phyloP scores from a whole-genome alignment of 192 early-diverging fungal species.

The Glomus cerebriforme region DNA sequence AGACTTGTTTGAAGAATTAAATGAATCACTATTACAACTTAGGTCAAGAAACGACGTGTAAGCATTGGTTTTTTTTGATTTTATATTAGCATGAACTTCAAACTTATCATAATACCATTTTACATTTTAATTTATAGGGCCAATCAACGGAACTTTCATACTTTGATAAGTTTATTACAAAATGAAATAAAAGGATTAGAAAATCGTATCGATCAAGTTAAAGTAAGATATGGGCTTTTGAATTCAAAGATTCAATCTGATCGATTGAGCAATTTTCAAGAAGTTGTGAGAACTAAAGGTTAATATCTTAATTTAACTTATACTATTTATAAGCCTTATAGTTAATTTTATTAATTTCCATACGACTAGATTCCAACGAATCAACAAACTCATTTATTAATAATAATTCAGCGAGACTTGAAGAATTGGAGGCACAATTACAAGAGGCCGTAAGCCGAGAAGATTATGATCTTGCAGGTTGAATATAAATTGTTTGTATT shows the following conservation, averaged over 20 bases:
- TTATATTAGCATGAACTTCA: neutral
- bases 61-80: no score
- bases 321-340: neutral
- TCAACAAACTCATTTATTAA: neutral
- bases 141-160: neutral
- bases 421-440: neutral
- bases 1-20: constrained; percentile 16
- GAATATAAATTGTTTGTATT: neutral
- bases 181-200: constrained; percentile 26
- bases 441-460: neutral
- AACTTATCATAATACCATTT: neutral
- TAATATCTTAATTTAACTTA: no score
- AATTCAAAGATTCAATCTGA: neutral
- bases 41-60: constrained; percentile 28
- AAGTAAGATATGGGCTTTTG: neutral
- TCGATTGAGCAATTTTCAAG: neutral
- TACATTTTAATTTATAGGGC: neutral
- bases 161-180: constrained; percentile 4
- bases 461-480: constrained; percentile 16
- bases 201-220: constrained; percentile 14
- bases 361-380: neutral
- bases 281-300: neutral
- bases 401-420: neutral
- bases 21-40: constrained; percentile 16
- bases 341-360: neutral